These are phyloP conservation scores for Leptomonas pyrrhocoris DNA, from an alignment of 208 protist genomes.

Conservation along the genomic window DNA sequence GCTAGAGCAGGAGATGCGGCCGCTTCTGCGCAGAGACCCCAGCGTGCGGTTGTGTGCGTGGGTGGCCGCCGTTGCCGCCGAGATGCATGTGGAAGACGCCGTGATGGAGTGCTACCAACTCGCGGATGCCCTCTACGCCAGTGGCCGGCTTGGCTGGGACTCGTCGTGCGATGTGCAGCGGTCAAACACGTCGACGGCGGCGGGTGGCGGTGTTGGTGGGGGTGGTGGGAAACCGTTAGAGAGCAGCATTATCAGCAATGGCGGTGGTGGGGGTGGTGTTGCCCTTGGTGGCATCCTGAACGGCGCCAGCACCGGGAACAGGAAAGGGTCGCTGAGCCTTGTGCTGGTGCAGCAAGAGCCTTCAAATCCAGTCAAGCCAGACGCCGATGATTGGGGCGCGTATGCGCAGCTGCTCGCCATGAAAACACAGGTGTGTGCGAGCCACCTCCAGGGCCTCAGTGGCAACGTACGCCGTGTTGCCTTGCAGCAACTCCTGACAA, in stretches of 20 bases:
- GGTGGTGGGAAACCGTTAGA: neutral
- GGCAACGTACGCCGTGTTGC: constrained; percentile 32
- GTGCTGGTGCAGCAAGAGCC: constrained; percentile 13
- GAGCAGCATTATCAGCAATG: neutral
- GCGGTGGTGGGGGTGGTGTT: neutral
- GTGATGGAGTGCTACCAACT: constrained; percentile 73
- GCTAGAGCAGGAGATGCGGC: constrained; percentile 54
- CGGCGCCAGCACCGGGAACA: constrained; percentile 2
- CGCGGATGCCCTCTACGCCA: constrained; percentile 68
- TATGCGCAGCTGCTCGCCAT: constrained; percentile 64
- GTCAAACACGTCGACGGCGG: neutral
- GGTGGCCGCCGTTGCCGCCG: constrained; percentile 53
- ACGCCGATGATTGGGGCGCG: constrained; percentile 39
- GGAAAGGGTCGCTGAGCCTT: constrained; percentile 6
- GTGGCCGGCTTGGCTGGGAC: constrained; percentile 78
- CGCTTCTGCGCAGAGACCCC: constrained; percentile 62
- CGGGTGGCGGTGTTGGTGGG: neutral
- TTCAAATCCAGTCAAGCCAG: constrained; percentile 17
- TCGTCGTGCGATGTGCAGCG: constrained; percentile 30
- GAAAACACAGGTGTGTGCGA: constrained; percentile 50
- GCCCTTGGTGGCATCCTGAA: neutral
- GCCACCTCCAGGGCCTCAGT: constrained; percentile 30
- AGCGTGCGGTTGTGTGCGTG: constrained; percentile 81
- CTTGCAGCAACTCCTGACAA: constrained; percentile 40
- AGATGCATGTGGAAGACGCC: constrained; percentile 62